phyloP scores from a whole-genome alignment of 768 basidiomycete genomes.

The Cyclocybe cylindracea region DNA sequence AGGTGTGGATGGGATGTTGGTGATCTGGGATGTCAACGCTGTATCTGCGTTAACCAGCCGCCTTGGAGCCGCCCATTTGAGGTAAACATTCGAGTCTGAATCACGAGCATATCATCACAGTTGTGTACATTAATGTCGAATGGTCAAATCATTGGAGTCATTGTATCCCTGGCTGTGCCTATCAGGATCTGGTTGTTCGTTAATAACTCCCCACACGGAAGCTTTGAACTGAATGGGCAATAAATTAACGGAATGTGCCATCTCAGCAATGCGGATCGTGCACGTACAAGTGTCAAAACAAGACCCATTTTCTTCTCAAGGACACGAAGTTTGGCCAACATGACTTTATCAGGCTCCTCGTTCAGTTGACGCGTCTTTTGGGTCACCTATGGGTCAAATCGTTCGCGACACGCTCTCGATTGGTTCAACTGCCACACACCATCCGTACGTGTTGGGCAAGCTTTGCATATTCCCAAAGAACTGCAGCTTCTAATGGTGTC shows the following conservation, averaged over 20 bases:
- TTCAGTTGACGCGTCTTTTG: conserved; percentile 68
- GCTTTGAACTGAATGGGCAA: conserved; percentile 76
- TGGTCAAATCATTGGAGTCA: conserved; percentile 25
- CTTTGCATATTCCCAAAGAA: conserved; percentile 93
- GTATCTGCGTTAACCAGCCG: conserved; percentile 52
- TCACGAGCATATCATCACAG: conserved; percentile 5
- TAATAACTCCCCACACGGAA: conserved; percentile 93
- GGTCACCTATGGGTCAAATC: conserved; percentile 47
- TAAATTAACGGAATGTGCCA: neutral
- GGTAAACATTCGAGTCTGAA: conserved; percentile 15
- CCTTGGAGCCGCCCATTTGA: conserved; percentile 50
- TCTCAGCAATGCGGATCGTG: neutral
- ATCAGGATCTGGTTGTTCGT: conserved; percentile 58
- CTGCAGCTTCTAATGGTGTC: conserved; percentile 69
- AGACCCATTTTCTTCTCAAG: conserved; percentile 95
- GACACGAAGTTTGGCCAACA: conserved; percentile 74
- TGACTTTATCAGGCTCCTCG: conserved; percentile 74
- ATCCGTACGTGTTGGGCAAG: conserved; percentile 77
- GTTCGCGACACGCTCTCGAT: neutral
- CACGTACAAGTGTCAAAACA: conserved; percentile 83
- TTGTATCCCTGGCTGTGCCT: conserved; percentile 19
- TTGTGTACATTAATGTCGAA: conserved; percentile 16
- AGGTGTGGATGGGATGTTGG: conserved; percentile 91
- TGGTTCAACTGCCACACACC: conserved; percentile 42
- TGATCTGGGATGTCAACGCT: conserved; percentile 82